Conservation (phyloP, 345 rosid species). For the Eucalyptus fibrosa region DNA sequence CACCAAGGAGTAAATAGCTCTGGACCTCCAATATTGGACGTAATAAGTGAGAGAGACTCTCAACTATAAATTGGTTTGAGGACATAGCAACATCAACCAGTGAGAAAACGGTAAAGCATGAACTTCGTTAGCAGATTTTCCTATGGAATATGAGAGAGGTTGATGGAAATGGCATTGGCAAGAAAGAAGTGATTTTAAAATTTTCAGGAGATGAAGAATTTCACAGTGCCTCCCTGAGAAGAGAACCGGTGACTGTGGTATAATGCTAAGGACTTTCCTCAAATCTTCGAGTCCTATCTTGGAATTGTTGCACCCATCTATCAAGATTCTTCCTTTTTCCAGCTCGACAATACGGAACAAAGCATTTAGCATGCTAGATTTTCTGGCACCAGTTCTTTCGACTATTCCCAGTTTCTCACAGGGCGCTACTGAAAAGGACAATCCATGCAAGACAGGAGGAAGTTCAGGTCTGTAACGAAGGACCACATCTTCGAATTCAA, state of each 20-base stretch:
- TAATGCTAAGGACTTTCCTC: conserved; percentile 69
- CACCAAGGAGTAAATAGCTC: not conserved
- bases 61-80: not conserved
- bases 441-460: conserved; percentile 78
- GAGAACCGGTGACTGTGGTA: conserved; percentile 91
- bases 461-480: conserved; percentile 84
- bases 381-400: conserved; percentile 97
- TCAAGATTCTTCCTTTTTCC: conserved; percentile 67
- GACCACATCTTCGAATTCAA: conserved; percentile 69
- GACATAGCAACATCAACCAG: not conserved
- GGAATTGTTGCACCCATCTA: conserved; percentile 55
- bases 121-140: not conserved
- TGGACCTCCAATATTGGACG: not conserved
- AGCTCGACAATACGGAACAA: conserved; percentile 79
- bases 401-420: conserved; percentile 84
- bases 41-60: not conserved
- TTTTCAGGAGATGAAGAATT: not conserved
- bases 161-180: not conserved
- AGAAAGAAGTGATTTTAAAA: not conserved
- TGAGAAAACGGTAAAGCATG: not conserved
- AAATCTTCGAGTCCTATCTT: conserved; percentile 68
- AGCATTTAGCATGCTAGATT: conserved; percentile 91
- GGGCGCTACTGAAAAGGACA: conserved; percentile 47
- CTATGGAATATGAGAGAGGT: not conserved
- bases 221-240: conserved; percentile 39